Conservation (phyloP, 345 rosid species). For the Camelina hispida region DNA sequence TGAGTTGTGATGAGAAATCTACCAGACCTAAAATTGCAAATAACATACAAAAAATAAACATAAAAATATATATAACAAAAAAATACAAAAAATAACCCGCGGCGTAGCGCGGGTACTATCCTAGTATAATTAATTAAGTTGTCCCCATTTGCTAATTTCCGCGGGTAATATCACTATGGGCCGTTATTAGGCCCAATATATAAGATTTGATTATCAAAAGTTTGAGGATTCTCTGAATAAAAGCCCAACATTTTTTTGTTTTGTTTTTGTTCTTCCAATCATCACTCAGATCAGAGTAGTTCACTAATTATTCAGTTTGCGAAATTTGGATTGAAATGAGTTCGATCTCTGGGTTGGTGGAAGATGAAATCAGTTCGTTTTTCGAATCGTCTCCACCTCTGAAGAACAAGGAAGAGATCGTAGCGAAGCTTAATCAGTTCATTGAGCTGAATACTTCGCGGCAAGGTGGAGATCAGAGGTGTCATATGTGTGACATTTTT, state of each 20-base stretch:
- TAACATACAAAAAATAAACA: no score
- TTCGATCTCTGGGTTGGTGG: constrained; percentile 39
- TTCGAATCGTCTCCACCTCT: constrained; percentile 83
- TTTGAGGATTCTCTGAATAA: background rate
- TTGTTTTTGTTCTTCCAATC: background rate
- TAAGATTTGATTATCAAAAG: background rate
- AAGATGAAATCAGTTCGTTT: constrained; percentile 61
- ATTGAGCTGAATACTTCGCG: constrained; percentile 51
- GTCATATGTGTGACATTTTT: background rate
- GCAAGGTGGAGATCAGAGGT: constrained; percentile 40
- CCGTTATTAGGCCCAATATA: background rate
- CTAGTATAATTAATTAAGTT: no score
- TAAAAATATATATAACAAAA: no score
- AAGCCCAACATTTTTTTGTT: background rate
- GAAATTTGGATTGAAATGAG: constrained; percentile 49
- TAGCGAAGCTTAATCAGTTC: constrained; percentile 55
- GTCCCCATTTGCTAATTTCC: no score
- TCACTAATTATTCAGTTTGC: background rate
- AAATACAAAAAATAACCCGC: no score
- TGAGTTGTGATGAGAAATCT: no score
- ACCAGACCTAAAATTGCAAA: no score
- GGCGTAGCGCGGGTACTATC: no score
- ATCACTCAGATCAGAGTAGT: background rate
- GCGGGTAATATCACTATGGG: background rate
- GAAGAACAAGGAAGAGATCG: constrained; percentile 49